Percentiles rank a stretch among this genome's conserved stretches.
Conservation (phyloP, 1,284 basidiomycete species). For the Puccinia coronata region DNA sequence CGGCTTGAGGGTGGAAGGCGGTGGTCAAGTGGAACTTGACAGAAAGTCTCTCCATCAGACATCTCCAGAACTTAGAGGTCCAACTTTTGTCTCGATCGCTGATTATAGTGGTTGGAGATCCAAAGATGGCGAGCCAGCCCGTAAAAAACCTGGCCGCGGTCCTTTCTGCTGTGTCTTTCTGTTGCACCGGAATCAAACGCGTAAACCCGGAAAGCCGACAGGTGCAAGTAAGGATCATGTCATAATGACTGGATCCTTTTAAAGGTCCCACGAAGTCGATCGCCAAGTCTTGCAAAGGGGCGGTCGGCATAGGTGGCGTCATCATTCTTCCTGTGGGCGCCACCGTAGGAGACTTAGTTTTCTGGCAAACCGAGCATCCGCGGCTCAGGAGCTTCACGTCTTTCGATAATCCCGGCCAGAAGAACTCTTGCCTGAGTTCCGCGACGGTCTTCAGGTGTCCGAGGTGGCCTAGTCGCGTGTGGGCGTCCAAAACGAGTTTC, state of each 20-base stretch:
- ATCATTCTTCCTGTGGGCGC: slow-evolving; percentile 14
- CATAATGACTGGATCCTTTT: not conserved
- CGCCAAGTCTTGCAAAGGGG: slow-evolving; percentile 20
- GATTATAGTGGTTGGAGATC: slow-evolving; percentile 54
- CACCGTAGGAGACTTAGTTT: not conserved
- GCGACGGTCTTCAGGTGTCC: not conserved
- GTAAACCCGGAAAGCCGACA: no score
- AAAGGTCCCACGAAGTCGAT: slow-evolving; percentile 29
- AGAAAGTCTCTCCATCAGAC: slow-evolving; percentile 50
- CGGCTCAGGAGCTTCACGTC: not conserved
- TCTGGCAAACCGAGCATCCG: not conserved
- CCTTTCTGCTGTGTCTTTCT: no score
- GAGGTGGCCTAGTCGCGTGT: not conserved
- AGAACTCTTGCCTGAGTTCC: slow-evolving; percentile 8
- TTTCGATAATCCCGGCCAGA: slow-evolving; percentile 8
- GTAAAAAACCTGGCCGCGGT: no score
- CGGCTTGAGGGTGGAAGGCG: slow-evolving; percentile 55
- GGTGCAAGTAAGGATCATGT: no score
- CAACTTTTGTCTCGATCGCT: slow-evolving; percentile 55
- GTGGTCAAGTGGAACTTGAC: slow-evolving; percentile 52
- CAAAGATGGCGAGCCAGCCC: no score
- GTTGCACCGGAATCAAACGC: slow-evolving; percentile 18
- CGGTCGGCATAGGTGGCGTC: not conserved
- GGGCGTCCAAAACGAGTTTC: not conserved
- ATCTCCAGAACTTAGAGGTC: slow-evolving; percentile 55